Conservation (phyloP, 352 stramenopile species). For the Peronospora belbahrii region DNA sequence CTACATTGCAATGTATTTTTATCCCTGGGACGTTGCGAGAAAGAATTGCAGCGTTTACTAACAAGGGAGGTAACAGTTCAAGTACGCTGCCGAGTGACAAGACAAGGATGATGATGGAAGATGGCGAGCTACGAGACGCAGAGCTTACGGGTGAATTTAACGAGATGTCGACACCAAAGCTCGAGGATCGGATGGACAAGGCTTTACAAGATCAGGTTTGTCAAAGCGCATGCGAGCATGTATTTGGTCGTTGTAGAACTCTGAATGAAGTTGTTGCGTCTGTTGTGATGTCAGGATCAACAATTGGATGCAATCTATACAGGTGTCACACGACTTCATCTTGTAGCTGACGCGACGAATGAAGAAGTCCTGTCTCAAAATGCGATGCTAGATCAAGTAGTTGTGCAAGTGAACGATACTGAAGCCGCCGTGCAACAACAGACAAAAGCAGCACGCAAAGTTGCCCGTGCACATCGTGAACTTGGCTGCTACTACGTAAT, state of each 20-base stretch:
- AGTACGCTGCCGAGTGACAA: not conserved
- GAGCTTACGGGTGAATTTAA: conserved; percentile 32
- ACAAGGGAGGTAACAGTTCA: not conserved
- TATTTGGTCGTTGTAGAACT: not conserved
- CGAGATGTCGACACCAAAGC: conserved; percentile 38
- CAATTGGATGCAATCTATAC: conserved; percentile 51
- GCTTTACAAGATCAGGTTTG: conserved; percentile 34
- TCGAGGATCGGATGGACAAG: conserved; percentile 47
- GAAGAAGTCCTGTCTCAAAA: conserved; percentile 56
- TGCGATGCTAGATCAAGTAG: conserved; percentile 48
- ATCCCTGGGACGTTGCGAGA: conserved; percentile 23
- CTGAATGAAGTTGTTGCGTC: not conserved
- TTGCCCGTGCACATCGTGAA: conserved; percentile 35
- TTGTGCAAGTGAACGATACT: conserved; percentile 35
- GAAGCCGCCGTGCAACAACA: conserved; percentile 40
- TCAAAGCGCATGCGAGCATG: not conserved
- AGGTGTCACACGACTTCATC: conserved; percentile 44
- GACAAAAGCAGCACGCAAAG: conserved; percentile 44
- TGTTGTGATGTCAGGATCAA: conserved; percentile 29
- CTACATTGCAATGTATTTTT: conserved; percentile 9
- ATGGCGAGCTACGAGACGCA: conserved; percentile 15
- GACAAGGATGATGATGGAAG: conserved; percentile 18
- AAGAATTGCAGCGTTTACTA: not conserved
- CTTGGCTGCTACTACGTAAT: conserved; percentile 53
- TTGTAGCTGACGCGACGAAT: conserved; percentile 46